Evolutionary conservation across 1,284 basidiomycete species (phyloP), one percentile per base, ranked within the genome.

Genomic region (Leccinum ponderosum): DNA sequence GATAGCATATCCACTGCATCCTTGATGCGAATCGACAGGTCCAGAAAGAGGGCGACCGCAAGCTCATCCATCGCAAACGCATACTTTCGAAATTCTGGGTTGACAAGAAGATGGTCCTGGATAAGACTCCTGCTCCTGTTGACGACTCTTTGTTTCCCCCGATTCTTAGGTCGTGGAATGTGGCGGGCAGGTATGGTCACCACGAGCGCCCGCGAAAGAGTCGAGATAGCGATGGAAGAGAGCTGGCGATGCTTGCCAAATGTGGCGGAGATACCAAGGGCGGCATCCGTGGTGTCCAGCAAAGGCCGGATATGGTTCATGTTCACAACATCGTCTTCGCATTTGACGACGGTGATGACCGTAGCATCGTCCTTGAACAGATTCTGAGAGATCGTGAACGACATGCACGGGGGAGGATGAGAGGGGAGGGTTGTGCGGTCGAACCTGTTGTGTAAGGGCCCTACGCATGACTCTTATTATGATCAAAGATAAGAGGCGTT

Each of bases 1-100:
- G 81, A 80, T 31, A 84, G 69, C 51, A 87, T 68, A 62, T 86
- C 82, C 14, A 84, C 71, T 0, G 75, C 83, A 22, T 72, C 67
- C 7, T 65, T 60, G 20, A 86, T 71, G 20, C 71, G 72, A 5
- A 84, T 51, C 0, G 68, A 69, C 8, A 76, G 64, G 52, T 86
- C 81, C n/a, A 66, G 55, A 65, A 70, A 76, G 15, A 87, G 69
- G 2, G 79, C 71, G 3, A 77, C 64, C 0, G 79, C 76, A 2
- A 87, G 64, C 37, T 73, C 75, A 50, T 78, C 80, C 72, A 85
- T 76, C 59, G 74, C 71, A 58, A 87, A 84, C 0, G 77, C 77
- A 63, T 73, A 68, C 60, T 78, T 80, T 4, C 51, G 55, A 22
- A 65, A 59, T 12, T 60, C 27, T 0, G 67, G 29, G 27, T 73